Percentiles rank a stretch among this genome's conserved stretches.
Evolutionary conservation across 2,329 filamentous ascomycete species (phyloP).

Genomic region (Colletotrichum tofieldiae): DNA sequence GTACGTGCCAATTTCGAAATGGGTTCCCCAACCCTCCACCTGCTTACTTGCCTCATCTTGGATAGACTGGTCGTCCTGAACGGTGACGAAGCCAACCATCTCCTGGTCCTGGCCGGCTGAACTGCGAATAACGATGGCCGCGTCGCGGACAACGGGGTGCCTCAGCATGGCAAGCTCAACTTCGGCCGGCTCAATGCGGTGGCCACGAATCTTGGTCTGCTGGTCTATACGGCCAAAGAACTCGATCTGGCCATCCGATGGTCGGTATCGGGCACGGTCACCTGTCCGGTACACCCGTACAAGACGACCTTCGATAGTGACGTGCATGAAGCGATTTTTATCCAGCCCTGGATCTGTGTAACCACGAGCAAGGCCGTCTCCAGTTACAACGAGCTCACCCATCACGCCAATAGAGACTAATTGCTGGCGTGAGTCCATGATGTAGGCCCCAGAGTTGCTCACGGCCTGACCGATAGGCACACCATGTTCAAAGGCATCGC

Average conservation of each 20-base stretch:
- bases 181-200: constrained; percentile 50
- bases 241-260: constrained; percentile 46
- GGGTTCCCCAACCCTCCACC: constrained; percentile 44
- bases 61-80: constrained; percentile 2
- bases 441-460: constrained; percentile 45
- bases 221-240: constrained; percentile 50
- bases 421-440: constrained; percentile 46
- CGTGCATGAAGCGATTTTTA: constrained; percentile 42
- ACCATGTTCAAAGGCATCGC: constrained; percentile 32
- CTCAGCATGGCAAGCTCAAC: constrained; percentile 46
- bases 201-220: constrained; percentile 51
- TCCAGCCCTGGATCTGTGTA: constrained; percentile 44
- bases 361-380: constrained; percentile 47
- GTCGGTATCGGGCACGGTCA: constrained; percentile 47
- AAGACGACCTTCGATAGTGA: constrained; percentile 23
- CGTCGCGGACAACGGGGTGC: constrained; percentile 42
- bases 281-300: constrained; percentile 48
- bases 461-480: constrained; percentile 45
- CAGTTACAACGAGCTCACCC: constrained; percentile 50
- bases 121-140: constrained; percentile 41
- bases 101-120: constrained; percentile 21
- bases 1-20: constrained; percentile 44
- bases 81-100: constrained; percentile 42
- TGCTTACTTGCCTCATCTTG: constrained; percentile 34
- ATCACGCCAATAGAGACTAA: constrained; percentile 48